Percentiles rank a stretch among this genome's conserved stretches.
phyloP scores from a whole-genome alignment of 2,329 filamentous ascomycete species.

The Stagonosporopsis chrysanthemi region DNA sequence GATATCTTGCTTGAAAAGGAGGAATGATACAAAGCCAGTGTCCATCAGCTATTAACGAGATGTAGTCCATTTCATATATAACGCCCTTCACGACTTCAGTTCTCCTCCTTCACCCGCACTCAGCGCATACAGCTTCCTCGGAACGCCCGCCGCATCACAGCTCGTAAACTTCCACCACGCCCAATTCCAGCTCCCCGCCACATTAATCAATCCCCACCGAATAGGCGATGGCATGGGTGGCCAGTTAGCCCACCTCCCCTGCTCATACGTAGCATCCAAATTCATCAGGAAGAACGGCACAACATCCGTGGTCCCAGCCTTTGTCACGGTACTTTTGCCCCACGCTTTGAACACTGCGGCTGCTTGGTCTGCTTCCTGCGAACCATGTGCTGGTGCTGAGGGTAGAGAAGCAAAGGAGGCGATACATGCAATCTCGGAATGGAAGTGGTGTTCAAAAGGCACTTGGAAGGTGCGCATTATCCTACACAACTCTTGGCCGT shows the following conservation, averaged over 20 bases:
- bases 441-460: slow-evolving; percentile 43
- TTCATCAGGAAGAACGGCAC: slow-evolving; percentile 72
- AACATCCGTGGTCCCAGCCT: slow-evolving; percentile 66
- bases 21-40: no score
- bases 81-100: not conserved
- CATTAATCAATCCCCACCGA: slow-evolving; percentile 66
- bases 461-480: slow-evolving; percentile 42
- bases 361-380: slow-evolving; percentile 55
- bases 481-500: slow-evolving; percentile 29
- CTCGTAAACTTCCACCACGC: slow-evolving; percentile 72
- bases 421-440: slow-evolving; percentile 45
- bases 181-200: slow-evolving; percentile 64
- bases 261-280: slow-evolving; percentile 66
- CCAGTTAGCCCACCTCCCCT: slow-evolving; percentile 68
- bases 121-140: slow-evolving; percentile 52
- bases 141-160: slow-evolving; percentile 63
- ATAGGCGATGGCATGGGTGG: slow-evolving; percentile 69
- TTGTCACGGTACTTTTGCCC: slow-evolving; percentile 70
- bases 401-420: slow-evolving; percentile 55
- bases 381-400: slow-evolving; percentile 57
- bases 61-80: no score
- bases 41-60: no score
- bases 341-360: slow-evolving; percentile 64
- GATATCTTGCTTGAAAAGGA: no score
- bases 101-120: not conserved